Conservation (phyloP, 1,284 basidiomycete species). For the Anthracocystis setariae region DNA sequence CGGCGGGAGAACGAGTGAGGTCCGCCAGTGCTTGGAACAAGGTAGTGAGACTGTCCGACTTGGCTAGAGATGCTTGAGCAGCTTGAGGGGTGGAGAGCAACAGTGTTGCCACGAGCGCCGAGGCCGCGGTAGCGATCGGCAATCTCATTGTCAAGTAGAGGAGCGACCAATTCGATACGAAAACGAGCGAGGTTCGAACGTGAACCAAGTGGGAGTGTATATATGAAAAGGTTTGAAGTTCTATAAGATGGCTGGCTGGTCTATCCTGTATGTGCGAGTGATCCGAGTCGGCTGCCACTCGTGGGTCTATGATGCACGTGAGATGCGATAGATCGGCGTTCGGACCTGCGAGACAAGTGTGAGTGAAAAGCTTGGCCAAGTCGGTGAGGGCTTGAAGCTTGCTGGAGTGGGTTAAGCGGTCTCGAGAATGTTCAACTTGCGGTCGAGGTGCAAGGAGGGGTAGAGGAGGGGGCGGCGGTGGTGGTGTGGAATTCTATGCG, state of each 20-base stretch:
- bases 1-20: slow-evolving; percentile 28
- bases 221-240: too few relatives aligned
- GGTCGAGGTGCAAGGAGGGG: not conserved
- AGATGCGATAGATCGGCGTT: not conserved
- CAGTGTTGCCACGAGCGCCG: slow-evolving; percentile 20
- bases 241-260: too few relatives aligned
- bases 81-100: slow-evolving; percentile 24
- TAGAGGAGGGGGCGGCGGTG: not conserved
- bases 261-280: too few relatives aligned
- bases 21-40: slow-evolving; percentile 48
- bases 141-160: slow-evolving; percentile 12
- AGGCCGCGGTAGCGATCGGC: slow-evolving; percentile 23
- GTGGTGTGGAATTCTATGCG: slow-evolving; percentile 6
- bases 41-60: slow-evolving; percentile 27
- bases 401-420: not conserved
- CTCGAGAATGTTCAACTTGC: not conserved
- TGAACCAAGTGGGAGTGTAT: too few relatives aligned
- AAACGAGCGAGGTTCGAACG: too few relatives aligned
- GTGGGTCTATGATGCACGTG: too few relatives aligned
- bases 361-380: too few relatives aligned
- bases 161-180: not conserved
- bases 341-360: not conserved
- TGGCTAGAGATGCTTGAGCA: slow-evolving; percentile 36
- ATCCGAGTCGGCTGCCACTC: too few relatives aligned
- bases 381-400: slow-evolving; percentile 1